Evolutionary conservation across 768 basidiomycete species (phyloP).

Genomic region (Psilocybe azurescens): DNA sequence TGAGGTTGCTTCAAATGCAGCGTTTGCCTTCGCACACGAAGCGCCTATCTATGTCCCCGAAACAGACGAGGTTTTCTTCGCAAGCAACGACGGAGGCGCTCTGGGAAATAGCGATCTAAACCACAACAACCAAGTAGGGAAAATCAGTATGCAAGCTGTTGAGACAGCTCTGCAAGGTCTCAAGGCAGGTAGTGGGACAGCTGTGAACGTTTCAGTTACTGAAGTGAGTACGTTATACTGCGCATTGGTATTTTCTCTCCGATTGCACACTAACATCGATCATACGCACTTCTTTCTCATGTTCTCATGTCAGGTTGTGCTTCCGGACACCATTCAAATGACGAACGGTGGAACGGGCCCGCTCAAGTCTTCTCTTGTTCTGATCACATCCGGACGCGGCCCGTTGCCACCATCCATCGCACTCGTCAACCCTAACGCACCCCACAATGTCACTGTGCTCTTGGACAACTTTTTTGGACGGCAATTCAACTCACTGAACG

Average conservation of each 20-base stretch:
- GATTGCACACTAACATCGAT: background rate
- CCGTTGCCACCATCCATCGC: constrained; percentile 64
- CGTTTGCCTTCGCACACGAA: constrained; percentile 80
- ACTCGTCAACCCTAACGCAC: constrained; percentile 65
- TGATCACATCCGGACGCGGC: constrained; percentile 71
- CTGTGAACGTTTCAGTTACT: constrained; percentile 55
- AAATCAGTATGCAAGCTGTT: constrained; percentile 64
- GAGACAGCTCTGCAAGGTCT: constrained; percentile 46
- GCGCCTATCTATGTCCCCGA: constrained; percentile 70
- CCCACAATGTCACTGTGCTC: constrained; percentile 70
- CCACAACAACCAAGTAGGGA: constrained; percentile 66
- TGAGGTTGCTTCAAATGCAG: constrained; percentile 61
- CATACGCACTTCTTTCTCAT: background rate
- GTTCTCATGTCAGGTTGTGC: constrained; percentile 49
- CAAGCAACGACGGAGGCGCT: constrained; percentile 69
- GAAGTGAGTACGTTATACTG: constrained; percentile 33
- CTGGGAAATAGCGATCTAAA: constrained; percentile 67
- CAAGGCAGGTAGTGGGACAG: constrained; percentile 25
- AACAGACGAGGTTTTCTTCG: constrained; percentile 79
- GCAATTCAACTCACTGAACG: constrained; percentile 85
- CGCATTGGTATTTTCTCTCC: background rate
- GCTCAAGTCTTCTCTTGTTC: constrained; percentile 59
- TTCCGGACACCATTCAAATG: constrained; percentile 67
- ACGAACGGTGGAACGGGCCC: constrained; percentile 74
- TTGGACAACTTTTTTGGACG: constrained; percentile 82